Conservation (phyloP, 2,329 filamentous ascomycete species). For the Alternaria brassicae region DNA sequence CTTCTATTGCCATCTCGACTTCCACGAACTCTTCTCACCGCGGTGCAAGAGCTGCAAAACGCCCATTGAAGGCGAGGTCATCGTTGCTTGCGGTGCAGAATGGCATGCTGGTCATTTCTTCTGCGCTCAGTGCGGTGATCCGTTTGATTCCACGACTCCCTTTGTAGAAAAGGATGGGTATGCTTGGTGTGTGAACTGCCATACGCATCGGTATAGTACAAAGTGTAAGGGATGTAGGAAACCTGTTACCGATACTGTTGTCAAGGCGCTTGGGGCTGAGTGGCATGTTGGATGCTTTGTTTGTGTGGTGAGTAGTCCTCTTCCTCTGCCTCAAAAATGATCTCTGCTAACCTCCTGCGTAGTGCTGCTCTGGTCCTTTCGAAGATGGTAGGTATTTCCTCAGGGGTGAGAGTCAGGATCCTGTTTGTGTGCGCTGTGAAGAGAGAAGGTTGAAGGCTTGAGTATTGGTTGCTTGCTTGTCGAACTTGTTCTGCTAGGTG, state of each 20-base stretch:
- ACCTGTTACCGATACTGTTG: conserved; percentile 87
- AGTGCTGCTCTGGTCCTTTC: conserved; percentile 68
- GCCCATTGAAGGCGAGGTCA: conserved; percentile 92
- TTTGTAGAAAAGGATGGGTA: conserved; percentile 99
- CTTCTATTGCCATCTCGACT: conserved; percentile 99
- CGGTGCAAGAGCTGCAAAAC: conserved; percentile 96
- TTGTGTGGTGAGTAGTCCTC: conserved; percentile 64
- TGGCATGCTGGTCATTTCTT: conserved; percentile 99
- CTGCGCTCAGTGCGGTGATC: conserved; percentile 96
- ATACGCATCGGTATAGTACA: conserved; percentile 87
- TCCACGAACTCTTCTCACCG: conserved; percentile 92
- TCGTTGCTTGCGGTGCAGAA: conserved; percentile 91
- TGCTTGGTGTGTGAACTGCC: conserved; percentile 93
- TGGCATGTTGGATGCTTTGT: conserved; percentile 95
- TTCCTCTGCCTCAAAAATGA: not conserved
- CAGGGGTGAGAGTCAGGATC: conserved; percentile 63
- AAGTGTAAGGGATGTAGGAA: conserved; percentile 86
- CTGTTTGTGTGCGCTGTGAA: conserved; percentile 69
- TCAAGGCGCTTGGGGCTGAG: conserved; percentile 86
- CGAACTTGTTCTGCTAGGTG: not conserved
- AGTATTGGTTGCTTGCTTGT: not conserved
- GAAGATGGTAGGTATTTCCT: conserved; percentile 70
- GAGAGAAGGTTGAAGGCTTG: conserved; percentile 67
- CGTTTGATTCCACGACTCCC: conserved; percentile 68
- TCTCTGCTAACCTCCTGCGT: conserved; percentile 10